These are phyloP conservation scores for Solanum acaule DNA, from an alignment of 257 asterid species.

Conservation along the genomic window DNA sequence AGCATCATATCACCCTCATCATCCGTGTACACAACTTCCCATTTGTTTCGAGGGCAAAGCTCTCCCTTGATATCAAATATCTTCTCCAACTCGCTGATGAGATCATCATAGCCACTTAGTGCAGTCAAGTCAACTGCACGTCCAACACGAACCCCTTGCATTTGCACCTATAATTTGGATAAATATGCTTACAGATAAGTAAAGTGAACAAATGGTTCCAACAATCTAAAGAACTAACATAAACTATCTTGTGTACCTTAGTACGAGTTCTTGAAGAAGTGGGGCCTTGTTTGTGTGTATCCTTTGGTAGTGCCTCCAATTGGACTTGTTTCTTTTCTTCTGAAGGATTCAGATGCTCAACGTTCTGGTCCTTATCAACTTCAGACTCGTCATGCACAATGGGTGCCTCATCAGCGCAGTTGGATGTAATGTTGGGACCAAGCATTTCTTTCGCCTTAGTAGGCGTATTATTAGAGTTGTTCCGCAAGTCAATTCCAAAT, in stretches of 20 bases:
- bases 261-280: slow-evolving; percentile 64
- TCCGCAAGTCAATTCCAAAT: slow-evolving; percentile 73
- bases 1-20: slow-evolving; percentile 83
- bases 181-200: neutral
- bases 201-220: neutral
- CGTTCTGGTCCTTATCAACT: slow-evolving; percentile 14
- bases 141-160: slow-evolving; percentile 76
- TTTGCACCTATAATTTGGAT: slow-evolving; percentile 49
- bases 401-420: neutral
- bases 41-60: slow-evolving; percentile 50
- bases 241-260: slow-evolving; percentile 30
- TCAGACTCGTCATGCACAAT: slow-evolving; percentile 2
- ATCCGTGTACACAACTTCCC: slow-evolving; percentile 67
- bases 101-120: slow-evolving; percentile 50
- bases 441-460: slow-evolving; percentile 17
- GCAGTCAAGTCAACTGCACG: slow-evolving; percentile 70
- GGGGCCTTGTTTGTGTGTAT: slow-evolving; percentile 23
- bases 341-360: slow-evolving; percentile 17
- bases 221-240: neutral
- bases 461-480: slow-evolving; percentile 17
- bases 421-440: neutral
- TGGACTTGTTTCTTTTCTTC: slow-evolving; percentile 25
- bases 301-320: slow-evolving; percentile 22
- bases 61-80: slow-evolving; percentile 65
- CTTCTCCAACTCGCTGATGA: slow-evolving; percentile 46